phyloP scores from a whole-genome alignment of 116 monocot species.

The Iris pallida region DNA sequence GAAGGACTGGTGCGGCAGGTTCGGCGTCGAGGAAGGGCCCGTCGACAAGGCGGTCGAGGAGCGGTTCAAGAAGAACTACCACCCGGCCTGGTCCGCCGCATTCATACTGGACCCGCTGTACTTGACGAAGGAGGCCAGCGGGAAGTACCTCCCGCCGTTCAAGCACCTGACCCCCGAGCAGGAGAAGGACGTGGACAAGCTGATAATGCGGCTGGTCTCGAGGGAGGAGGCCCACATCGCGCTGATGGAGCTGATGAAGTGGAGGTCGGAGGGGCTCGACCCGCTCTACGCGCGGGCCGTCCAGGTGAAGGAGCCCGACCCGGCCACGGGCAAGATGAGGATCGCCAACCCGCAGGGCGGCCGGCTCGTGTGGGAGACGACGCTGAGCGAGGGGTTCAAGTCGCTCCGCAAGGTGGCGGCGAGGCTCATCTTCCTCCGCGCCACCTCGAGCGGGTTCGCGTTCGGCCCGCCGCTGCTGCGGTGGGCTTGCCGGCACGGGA shows the following conservation, averaged over 20 bases:
- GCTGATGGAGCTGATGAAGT: constrained; percentile 93
- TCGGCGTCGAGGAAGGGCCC: constrained; percentile 26
- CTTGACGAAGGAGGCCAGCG: constrained; percentile 65
- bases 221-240: constrained; percentile 91
- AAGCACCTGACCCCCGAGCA: constrained; percentile 77
- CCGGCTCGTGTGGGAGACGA: constrained; percentile 89
- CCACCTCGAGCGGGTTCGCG: constrained; percentile 56
- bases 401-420: constrained; percentile 66
- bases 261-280: constrained; percentile 87
- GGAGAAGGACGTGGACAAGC: constrained; percentile 86
- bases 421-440: constrained; percentile 81
- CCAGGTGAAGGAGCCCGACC: constrained; percentile 77
- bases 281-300: constrained; percentile 87
- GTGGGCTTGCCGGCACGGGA: constrained; percentile 39
- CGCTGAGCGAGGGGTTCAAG: constrained; percentile 61
- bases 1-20: constrained; percentile 69
- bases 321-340: constrained; percentile 77
- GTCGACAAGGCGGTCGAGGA: constrained; percentile 55
- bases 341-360: constrained; percentile 79
- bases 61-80: constrained; percentile 83
- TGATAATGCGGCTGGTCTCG: constrained; percentile 74
- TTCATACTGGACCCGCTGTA: constrained; percentile 90
- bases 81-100: constrained; percentile 95
- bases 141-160: constrained; percentile 93
- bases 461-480: constrained; percentile 40